Evolutionary conservation across 768 basidiomycete species (phyloP), one percentile per base, ranked within the genome.

Genomic region (Boletus rubroflammeus): DNA sequence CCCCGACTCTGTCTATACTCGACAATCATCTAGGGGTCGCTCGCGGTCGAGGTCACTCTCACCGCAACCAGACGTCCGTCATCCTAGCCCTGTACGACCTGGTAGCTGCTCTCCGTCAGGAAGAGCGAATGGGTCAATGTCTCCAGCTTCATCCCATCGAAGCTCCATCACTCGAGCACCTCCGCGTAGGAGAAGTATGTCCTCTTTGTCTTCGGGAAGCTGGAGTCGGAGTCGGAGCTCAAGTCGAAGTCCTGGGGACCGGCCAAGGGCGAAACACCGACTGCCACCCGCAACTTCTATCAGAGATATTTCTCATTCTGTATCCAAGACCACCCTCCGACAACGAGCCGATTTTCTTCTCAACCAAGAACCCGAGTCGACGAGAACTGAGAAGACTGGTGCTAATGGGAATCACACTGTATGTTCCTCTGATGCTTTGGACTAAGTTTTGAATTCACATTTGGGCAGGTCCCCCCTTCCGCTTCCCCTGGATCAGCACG

Each of bases 1-100:
- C 25, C 81, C 82, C 11, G 83, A 80, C 39, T 88, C 88, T n/a
- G 78, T 77, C 56, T 81, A 79, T 50, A 86, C 86, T 21, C 80
- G 73, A 45, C 80, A 73, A 38, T 87, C 86, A 23, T 85, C 84
- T 43, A 77, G 80, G 42, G 83, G 80, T 54, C 85, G 81, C 34
- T 88, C 86, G 28, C 79, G 75, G 41, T 86, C 88, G 17, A 77
- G 76, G 38, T 84, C 81, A 34, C 64, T 71, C 53, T 84, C 87
- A 23, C 85, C 86, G 15, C 77, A 75, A 42, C 73, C 75, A 19
- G 84, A 84, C 64, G 80, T 78, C 25, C 75, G 77, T 56, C 81
- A 79, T 53, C 72, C 76, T 10, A 85, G 81, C 65, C 80, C 78
- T 45, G 67, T 67, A 41, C 69, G 65, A 14, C 67, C 75, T 21